A percentile compares a stretch with the other conserved stretches of the same genome.
Evolutionary conservation across 2,329 filamentous ascomycete species (phyloP).

Genomic region (Plectosphaerella sp.): DNA sequence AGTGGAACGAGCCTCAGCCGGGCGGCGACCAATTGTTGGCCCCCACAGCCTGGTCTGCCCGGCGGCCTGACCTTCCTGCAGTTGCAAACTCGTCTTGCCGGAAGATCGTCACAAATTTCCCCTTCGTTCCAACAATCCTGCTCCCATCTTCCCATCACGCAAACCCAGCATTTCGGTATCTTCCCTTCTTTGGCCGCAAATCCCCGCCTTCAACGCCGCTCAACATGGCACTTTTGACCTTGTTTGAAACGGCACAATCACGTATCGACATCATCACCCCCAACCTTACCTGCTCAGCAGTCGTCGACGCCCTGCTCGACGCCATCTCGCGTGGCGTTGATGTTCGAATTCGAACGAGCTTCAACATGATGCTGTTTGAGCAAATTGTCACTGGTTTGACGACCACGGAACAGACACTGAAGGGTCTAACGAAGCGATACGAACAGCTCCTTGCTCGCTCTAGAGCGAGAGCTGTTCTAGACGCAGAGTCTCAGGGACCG

Average conservation of each 20-base stretch:
- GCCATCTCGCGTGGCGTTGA: constrained; percentile 63
- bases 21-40: too few relatives aligned
- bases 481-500: constrained; percentile 37
- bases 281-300: constrained; percentile 66
- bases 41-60: too few relatives aligned
- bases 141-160: constrained; percentile 71
- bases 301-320: constrained; percentile 55
- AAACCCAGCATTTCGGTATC: constrained; percentile 58
- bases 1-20: not conserved
- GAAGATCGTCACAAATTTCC: constrained; percentile 10
- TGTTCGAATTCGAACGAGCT: constrained; percentile 63
- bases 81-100: constrained; percentile 15
- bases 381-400: constrained; percentile 77
- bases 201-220: constrained; percentile 60
- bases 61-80: not conserved
- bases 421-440: constrained; percentile 53
- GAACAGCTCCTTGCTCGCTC: constrained; percentile 17
- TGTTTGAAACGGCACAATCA: constrained; percentile 53
- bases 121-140: constrained; percentile 51
- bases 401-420: constrained; percentile 63
- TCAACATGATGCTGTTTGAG: constrained; percentile 70
- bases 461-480: constrained; percentile 4
- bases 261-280: constrained; percentile 71
- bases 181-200: constrained; percentile 48
- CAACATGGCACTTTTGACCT: constrained; percentile 58